These are phyloP conservation scores for Cercospora janseana DNA, from an alignment of 2,329 filamentous ascomycete species.

Conservation along the genomic window DNA sequence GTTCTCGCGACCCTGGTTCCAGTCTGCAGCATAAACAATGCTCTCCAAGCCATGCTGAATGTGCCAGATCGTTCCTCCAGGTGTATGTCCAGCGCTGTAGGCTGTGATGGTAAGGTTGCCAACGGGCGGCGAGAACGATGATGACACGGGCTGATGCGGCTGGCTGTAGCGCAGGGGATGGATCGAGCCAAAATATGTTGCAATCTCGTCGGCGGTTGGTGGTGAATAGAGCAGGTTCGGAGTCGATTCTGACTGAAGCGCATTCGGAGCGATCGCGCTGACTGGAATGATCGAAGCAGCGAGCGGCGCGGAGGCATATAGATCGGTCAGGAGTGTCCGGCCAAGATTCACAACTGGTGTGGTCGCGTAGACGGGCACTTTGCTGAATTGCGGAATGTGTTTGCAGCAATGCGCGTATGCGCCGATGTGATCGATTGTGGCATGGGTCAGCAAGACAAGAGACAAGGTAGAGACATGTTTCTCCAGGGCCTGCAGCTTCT, in stretches of 20 bases:
- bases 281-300: slow-evolving; percentile 79
- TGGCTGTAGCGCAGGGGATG: slow-evolving; percentile 95
- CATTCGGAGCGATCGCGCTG: slow-evolving; percentile 53
- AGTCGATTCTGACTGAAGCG: slow-evolving; percentile 42
- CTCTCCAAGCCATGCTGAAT: slow-evolving; percentile 96
- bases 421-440: slow-evolving; percentile 85
- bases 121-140: slow-evolving; percentile 82
- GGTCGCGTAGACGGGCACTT: slow-evolving; percentile 93
- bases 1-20: slow-evolving; percentile 97
- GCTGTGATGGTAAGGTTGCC: slow-evolving; percentile 93
- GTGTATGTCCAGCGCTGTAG: slow-evolving; percentile 92
- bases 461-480: slow-evolving; percentile 91
- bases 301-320: slow-evolving; percentile 86
- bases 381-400: slow-evolving; percentile 84
- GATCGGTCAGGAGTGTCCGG: slow-evolving; percentile 82
- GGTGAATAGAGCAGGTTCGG: slow-evolving; percentile 62
- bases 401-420: slow-evolving; percentile 97
- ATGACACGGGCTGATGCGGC: slow-evolving; percentile 83
- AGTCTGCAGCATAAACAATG: slow-evolving; percentile 95
- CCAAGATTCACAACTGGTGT: slow-evolving; percentile 90
- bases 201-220: slow-evolving; percentile 84
- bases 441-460: slow-evolving; percentile 89
- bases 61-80: slow-evolving; percentile 98
- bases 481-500: slow-evolving; percentile 82
- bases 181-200: slow-evolving; percentile 84